phyloP scores from a whole-genome alignment of 108 stramenopile genomes.

The Pseudonitzschia pungens region DNA sequence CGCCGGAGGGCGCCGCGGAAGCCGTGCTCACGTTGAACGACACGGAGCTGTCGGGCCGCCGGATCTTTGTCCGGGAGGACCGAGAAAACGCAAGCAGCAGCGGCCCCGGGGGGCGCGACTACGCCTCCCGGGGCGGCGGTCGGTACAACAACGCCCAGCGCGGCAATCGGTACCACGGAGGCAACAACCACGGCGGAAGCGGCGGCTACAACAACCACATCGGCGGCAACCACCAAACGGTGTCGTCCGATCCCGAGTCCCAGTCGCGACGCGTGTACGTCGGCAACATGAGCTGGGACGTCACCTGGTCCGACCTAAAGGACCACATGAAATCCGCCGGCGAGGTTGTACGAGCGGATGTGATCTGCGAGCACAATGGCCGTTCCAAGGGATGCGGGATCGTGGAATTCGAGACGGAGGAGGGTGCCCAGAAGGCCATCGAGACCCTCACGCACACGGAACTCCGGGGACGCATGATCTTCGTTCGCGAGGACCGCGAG shows the following conservation, averaged over 20 bases:
- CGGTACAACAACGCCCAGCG: not conserved
- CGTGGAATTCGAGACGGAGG: slow-evolving; percentile 85
- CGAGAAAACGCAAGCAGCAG: slow-evolving; percentile 41
- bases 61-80: slow-evolving; percentile 77
- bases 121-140: not conserved
- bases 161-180: slow-evolving; percentile 15
- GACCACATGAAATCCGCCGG: slow-evolving; percentile 91
- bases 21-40: slow-evolving; percentile 76
- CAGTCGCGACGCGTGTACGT: slow-evolving; percentile 79
- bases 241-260: slow-evolving; percentile 48
- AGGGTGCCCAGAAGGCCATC: slow-evolving; percentile 79
- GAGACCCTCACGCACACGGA: slow-evolving; percentile 74
- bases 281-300: slow-evolving; percentile 86
- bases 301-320: slow-evolving; percentile 83
- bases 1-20: slow-evolving; percentile 60
- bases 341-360: slow-evolving; percentile 79
- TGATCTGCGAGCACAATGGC: slow-evolving; percentile 83
- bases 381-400: slow-evolving; percentile 92
- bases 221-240: slow-evolving; percentile 11
- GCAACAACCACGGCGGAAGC: not conserved
- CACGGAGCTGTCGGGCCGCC: slow-evolving; percentile 62
- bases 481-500: slow-evolving; percentile 85
- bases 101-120: slow-evolving; percentile 6
- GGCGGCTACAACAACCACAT: too few species aligned
- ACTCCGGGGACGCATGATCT: slow-evolving; percentile 76